Evolutionary conservation across 2,329 filamentous ascomycete species (phyloP), one percentile per base, ranked within the genome.

Genomic region (Neonectria faginata): DNA sequence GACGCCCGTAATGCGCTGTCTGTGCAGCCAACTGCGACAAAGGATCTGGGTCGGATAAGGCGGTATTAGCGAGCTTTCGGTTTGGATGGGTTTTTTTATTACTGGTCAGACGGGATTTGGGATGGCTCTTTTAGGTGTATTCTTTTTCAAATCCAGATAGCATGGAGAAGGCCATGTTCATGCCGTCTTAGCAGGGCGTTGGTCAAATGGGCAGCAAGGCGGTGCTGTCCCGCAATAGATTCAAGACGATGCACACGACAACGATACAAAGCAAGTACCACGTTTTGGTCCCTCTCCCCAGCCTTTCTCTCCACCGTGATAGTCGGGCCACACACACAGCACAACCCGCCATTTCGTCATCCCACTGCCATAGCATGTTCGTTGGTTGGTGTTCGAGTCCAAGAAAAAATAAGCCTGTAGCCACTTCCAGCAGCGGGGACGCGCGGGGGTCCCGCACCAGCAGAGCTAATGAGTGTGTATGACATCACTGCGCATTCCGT

Each of bases 401-500:
- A 39, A 20, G 41, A 50, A 44, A 18, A 51, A 50, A 56, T 20
- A 22, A 33, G 44, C 51, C 45, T 20, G 44, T 42, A 51, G 67
- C 69, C 45, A 25, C 42, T 42, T 60, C 60, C 50, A 58, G 56
- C 27, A 44, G 60, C 61, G 68, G 68, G 67, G 67, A 67, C 63
- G 66, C n/a, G 65, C 67, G 66, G 65, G 25, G 62, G 48, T 67
- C 63, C 64, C 56, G 57, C 62, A 29, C 52, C 59, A 36, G 53
- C 57, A 68, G 55, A 52, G 57, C 67, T 64, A 60, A 64, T 51
- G 55, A 27, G 39, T 47, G 59, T 45, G 52, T 27, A 78, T 79
- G 77, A 79, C 77, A 79, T 79, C 77, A 79, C 75, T 62, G 61
- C 68, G 69, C 74, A 75, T 75, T 72, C 72, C 75, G 65, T 71